A percentile compares a stretch with the other conserved stretches of the same genome.
Evolutionary conservation across 2,329 filamentous ascomycete genomes (phyloP).

Genomic region (Cytospora piceae): DNA sequence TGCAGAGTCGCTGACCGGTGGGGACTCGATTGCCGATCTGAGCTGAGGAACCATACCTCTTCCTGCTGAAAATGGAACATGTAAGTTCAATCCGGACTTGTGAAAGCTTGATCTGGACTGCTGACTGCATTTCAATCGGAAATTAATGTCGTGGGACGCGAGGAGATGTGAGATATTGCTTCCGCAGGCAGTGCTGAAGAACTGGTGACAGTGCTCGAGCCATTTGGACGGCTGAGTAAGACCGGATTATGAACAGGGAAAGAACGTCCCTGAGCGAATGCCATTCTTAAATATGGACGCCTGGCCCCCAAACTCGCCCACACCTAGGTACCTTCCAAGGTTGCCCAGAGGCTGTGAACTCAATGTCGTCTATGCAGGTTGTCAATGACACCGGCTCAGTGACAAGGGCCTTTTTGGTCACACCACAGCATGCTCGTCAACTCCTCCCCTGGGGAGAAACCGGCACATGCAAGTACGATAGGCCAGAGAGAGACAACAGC

Average conservation of each 20-base stretch:
- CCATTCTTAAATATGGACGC: background rate
- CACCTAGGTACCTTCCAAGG: too few species aligned
- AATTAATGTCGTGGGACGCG: background rate
- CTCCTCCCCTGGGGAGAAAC: conserved; percentile 4
- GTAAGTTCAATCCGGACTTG: background rate
- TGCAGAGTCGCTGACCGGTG: background rate
- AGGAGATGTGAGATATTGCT: background rate
- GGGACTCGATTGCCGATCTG: background rate
- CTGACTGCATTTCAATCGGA: background rate
- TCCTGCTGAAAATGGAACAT: background rate
- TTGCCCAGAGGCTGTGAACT: background rate
- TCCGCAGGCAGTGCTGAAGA: background rate
- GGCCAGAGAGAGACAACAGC: conserved; percentile 9
- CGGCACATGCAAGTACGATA: conserved; percentile 13
- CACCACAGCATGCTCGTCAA: conserved; percentile 17
- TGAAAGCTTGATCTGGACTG: background rate
- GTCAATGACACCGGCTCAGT: conserved; percentile 12
- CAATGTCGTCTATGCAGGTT: background rate
- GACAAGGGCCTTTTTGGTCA: conserved; percentile 16
- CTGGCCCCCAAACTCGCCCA: too few species aligned
- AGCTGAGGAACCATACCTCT: background rate
- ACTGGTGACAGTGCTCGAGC: background rate
- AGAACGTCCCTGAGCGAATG: background rate
- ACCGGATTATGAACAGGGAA: background rate
- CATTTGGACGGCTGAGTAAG: background rate